Percentiles rank a stretch among this genome's conserved stretches.
Evolutionary conservation across 2,329 filamentous ascomycete genomes (phyloP).

Genomic region (Pyrenochaeta sp.): DNA sequence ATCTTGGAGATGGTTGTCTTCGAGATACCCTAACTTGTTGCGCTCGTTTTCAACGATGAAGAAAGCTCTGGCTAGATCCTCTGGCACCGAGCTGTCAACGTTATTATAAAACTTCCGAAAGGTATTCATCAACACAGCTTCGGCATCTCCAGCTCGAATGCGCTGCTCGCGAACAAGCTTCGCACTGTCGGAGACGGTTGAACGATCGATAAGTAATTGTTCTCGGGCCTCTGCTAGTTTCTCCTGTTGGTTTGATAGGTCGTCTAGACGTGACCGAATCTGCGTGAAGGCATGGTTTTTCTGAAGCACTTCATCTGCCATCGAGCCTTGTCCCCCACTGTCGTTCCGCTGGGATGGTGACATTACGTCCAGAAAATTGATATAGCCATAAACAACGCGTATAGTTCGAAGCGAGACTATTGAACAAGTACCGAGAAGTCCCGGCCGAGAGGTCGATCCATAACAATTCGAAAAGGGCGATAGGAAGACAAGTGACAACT

Average conservation of each 20-base stretch:
- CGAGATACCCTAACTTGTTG: slow-evolving; percentile 20
- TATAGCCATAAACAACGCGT: background rate
- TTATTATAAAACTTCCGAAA: slow-evolving; percentile 16
- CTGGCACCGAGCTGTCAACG: slow-evolving; percentile 3
- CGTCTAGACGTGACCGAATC: background rate
- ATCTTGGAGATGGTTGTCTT: slow-evolving; percentile 21
- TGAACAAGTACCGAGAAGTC: background rate
- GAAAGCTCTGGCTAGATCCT: slow-evolving; percentile 13
- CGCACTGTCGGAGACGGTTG: background rate
- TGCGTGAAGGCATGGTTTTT: background rate
- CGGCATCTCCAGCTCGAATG: slow-evolving; percentile 13
- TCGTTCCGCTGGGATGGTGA: background rate
- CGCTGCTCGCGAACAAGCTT: slow-evolving; percentile 13
- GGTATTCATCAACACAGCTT: slow-evolving; percentile 19
- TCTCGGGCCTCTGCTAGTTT: slow-evolving; percentile 8
- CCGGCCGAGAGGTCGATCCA: background rate
- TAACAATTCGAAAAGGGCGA: background rate
- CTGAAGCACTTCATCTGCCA: background rate
- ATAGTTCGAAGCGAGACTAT: background rate
- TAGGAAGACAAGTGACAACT: background rate
- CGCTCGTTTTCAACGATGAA: slow-evolving; percentile 11
- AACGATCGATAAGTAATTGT: slow-evolving; percentile 4
- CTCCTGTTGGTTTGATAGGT: slow-evolving; percentile 10
- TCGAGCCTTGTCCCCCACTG: background rate
- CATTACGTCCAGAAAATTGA: background rate